Percentiles rank a stretch among this genome's conserved stretches.
Evolutionary conservation across 352 stramenopile species (phyloP).

Genomic region (Phytopythium aichiense): DNA sequence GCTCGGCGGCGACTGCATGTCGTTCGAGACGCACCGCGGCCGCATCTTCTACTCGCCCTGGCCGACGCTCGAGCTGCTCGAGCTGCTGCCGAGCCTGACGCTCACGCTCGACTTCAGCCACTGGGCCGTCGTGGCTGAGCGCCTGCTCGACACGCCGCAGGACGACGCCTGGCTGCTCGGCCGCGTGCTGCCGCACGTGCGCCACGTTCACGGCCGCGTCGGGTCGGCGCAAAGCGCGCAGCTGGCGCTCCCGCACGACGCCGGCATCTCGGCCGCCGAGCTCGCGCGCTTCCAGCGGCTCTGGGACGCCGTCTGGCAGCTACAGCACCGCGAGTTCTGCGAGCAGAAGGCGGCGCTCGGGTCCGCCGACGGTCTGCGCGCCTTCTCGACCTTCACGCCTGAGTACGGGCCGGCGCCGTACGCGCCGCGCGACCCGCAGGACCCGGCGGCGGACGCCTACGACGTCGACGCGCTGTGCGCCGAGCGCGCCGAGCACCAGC

Average conservation of each 20-base stretch:
- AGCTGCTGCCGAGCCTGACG: slow-evolving; percentile 53
- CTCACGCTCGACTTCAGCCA: slow-evolving; percentile 72
- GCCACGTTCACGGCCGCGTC: slow-evolving; percentile 60
- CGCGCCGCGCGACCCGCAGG: slow-evolving; percentile 26
- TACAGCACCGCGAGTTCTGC: slow-evolving; percentile 19
- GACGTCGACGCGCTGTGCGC: slow-evolving; percentile 46
- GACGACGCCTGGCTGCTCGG: slow-evolving; percentile 46
- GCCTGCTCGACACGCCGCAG: slow-evolving; percentile 38
- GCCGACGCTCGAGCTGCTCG: slow-evolving; percentile 50
- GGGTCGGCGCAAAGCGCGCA: slow-evolving; percentile 49
- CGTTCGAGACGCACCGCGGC: slow-evolving; percentile 63
- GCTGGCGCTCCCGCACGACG: slow-evolving; percentile 31
- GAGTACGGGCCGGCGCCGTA: slow-evolving; percentile 74
- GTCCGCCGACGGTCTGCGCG: slow-evolving; percentile 2
- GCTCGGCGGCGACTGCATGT: slow-evolving; percentile 25
- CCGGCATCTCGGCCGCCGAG: slow-evolving; percentile 21
- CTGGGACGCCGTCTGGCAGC: slow-evolving; percentile 43
- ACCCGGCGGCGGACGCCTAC: slow-evolving; percentile 33
- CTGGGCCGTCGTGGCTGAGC: slow-evolving; percentile 57
- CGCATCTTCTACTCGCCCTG: slow-evolving; percentile 74
- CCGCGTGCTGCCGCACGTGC: slow-evolving; percentile 49
- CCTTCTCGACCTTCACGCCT: slow-evolving; percentile 56
- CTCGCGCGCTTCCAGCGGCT: slow-evolving; percentile 49
- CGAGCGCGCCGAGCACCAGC: slow-evolving; percentile 31
- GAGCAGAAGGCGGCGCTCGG: slow-evolving; percentile 10